These are phyloP conservation scores for Withania somnifera DNA, from an alignment of 305 asterid genomes.

Conservation along the genomic window DNA sequence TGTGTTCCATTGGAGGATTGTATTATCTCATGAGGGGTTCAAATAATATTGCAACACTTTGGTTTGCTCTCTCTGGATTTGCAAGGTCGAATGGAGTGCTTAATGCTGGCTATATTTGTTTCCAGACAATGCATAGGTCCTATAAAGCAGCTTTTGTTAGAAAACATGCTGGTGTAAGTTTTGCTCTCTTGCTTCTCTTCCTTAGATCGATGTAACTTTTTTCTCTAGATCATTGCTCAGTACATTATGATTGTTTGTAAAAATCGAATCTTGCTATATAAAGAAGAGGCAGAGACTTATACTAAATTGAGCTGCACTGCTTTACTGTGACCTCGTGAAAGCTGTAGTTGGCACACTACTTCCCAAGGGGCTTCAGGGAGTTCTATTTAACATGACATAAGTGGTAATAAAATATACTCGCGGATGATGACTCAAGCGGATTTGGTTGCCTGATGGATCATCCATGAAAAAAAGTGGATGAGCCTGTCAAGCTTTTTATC, in stretches of 20 bases:
- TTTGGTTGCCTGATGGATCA: neutral
- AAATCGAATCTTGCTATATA: neutral
- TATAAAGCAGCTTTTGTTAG: slow-evolving; percentile 34
- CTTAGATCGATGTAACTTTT: neutral
- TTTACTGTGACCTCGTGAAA: neutral
- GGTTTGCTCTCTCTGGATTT: slow-evolving; percentile 75
- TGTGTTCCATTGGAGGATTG: slow-evolving; percentile 71
- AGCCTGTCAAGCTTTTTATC: neutral
- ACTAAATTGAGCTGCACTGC: neutral
- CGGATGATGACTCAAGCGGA: neutral
- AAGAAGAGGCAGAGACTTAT: neutral
- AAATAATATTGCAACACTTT: slow-evolving; percentile 42
- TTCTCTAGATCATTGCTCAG: neutral
- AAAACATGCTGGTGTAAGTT: slow-evolving; percentile 48
- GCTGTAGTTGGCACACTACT: neutral
- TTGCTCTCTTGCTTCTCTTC: neutral
- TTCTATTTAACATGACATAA: neutral
- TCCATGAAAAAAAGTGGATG: neutral
- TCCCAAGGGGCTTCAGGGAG: neutral
- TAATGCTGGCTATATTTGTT: slow-evolving; percentile 74
- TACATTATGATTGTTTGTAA: neutral
- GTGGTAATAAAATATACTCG: neutral
- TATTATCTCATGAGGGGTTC: slow-evolving; percentile 45
- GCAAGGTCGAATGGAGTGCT: slow-evolving; percentile 91
- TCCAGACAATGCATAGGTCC: slow-evolving; percentile 47